Conservation (phyloP, 2,329 filamentous ascomycete species). For the Apiospora koreana region DNA sequence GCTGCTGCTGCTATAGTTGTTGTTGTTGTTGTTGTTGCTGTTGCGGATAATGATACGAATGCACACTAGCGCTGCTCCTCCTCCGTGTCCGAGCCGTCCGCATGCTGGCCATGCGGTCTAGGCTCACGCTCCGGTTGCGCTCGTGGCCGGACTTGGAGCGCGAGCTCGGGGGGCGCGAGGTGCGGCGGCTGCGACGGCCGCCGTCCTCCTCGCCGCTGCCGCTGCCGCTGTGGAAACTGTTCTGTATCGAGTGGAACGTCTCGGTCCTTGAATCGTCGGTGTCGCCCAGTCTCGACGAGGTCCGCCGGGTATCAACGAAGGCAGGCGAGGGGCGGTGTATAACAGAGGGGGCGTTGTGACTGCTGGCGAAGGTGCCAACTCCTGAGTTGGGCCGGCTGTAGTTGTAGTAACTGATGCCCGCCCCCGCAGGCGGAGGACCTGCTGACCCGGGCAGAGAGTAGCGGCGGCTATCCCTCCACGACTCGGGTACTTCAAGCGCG, state of each 20-base stretch:
- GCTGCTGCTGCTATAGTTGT: neutral
- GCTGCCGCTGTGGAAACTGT: neutral
- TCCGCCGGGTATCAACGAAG: neutral
- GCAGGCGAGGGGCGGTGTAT: neutral
- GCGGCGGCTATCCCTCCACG: neutral
- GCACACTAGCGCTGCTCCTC: slow-evolving; percentile 1
- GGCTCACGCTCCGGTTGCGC: neutral
- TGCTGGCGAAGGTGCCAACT: neutral
- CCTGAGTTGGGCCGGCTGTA: neutral
- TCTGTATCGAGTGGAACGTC: slow-evolving; percentile 1
- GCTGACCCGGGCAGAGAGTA: neutral
- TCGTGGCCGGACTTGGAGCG: neutral
- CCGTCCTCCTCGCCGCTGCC: neutral
- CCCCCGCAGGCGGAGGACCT: neutral
- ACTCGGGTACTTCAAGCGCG: neutral
- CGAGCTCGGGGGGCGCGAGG: neutral
- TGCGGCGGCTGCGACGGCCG: neutral
- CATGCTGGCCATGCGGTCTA: slow-evolving; percentile 5
- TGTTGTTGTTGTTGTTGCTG: neutral
- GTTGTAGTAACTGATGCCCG: neutral
- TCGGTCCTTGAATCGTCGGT: neutral
- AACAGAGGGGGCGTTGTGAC: neutral
- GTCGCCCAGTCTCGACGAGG: neutral
- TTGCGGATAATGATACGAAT: neutral
- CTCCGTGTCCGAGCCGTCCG: neutral